A percentile compares a stretch with the other conserved stretches of the same genome.
phyloP scores from a whole-genome alignment of 495 filamentous ascomycete genomes.

The Barbatosphaeria neglecta region DNA sequence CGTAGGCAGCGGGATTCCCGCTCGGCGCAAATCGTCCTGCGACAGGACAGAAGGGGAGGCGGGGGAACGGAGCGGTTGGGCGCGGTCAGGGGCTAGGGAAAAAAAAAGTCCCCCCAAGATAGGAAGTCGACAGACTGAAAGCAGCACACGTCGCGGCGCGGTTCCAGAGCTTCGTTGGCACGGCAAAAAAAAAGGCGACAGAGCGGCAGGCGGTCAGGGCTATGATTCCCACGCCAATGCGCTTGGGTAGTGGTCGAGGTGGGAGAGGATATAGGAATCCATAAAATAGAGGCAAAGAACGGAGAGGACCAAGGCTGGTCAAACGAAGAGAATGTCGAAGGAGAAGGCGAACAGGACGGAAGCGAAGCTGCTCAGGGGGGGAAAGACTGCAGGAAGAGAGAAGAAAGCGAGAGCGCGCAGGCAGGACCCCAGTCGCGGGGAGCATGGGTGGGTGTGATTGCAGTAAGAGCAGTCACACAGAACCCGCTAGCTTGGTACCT shows the following conservation, averaged over 20 bases:
- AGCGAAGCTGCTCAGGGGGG: background rate
- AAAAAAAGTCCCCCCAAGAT: background rate
- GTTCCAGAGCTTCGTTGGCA: background rate
- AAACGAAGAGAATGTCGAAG: background rate
- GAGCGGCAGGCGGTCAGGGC: background rate
- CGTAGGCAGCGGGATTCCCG: background rate
- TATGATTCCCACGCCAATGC: slow-evolving; percentile 1
- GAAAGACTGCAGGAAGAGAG: background rate
- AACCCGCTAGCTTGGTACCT: background rate
- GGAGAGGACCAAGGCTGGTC: background rate
- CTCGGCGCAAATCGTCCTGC: background rate
- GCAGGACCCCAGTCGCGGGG: background rate
- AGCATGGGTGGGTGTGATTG: background rate
- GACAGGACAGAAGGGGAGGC: background rate
- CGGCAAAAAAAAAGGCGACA: background rate
- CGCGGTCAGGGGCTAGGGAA: background rate
- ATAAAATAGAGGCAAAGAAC: background rate
- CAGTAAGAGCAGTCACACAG: background rate
- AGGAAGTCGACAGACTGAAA: background rate
- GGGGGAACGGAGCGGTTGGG: background rate
- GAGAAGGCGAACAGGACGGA: background rate
- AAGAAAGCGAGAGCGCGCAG: background rate
- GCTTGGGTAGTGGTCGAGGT: background rate
- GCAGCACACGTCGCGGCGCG: background rate
- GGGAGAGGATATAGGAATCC: background rate